Conservation (phyloP, 2,329 filamentous ascomycete genomes). For the Penicillium glabrum region DNA sequence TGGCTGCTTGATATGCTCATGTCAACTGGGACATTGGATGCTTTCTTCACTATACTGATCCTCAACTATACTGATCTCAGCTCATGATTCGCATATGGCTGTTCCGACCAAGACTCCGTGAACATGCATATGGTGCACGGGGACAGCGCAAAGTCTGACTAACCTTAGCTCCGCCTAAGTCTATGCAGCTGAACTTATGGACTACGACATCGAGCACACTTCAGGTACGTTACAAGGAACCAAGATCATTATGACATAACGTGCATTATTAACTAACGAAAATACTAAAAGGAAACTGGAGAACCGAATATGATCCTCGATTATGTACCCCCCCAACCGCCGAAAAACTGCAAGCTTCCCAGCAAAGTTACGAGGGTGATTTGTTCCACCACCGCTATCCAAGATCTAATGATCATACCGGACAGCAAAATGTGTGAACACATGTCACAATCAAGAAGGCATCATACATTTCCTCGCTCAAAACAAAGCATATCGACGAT, state of each 20-base stretch:
- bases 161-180: too few relatives aligned
- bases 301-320: conserved; percentile 1
- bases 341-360: background rate
- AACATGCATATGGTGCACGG: too few relatives aligned
- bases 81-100: too few relatives aligned
- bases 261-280: conserved; percentile 1
- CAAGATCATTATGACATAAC: background rate
- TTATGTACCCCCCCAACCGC: background rate
- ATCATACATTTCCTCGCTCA: too few relatives aligned
- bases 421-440: background rate
- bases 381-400: background rate
- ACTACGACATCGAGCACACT: background rate
- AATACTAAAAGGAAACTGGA: background rate
- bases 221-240: background rate
- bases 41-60: background rate
- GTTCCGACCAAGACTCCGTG: too few relatives aligned
- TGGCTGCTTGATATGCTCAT: background rate
- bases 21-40: background rate
- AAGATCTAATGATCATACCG: background rate
- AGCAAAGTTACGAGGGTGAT: background rate
- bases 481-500: background rate
- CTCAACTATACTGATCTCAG: too few relatives aligned
- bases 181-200: too few relatives aligned
- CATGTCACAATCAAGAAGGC: background rate
- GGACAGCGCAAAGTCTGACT: too few relatives aligned